Base-by-base conservation (phyloP, 768 basidiomycete species). In the Collybiopsis confluens region DNA sequence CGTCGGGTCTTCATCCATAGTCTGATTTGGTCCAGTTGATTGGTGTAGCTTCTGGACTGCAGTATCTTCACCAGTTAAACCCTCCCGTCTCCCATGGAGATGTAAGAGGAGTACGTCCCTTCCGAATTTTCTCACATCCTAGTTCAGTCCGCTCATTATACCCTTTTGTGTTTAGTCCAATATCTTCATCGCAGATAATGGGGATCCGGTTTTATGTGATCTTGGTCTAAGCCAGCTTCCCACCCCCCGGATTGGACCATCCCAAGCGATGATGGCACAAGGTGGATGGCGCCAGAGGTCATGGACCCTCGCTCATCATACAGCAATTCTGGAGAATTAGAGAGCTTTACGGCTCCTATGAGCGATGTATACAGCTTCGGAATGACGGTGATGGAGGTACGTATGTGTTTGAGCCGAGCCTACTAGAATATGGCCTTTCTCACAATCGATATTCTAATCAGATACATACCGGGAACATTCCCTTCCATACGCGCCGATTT, bases 71-170 rank as follows among this genome's bases (percentile, higher is more conserved):
- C 23, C 7, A 33, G 16, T 23, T 41, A 30, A 50, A 42, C 35
- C 56, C 56, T 40, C 52, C 50, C 16, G 18, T 54, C 23, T 21
- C 53, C 8, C 56, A 57, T 45, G 56, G 56, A 7, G 53, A 57
- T 36, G 36, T 57, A 26, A 54, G 56, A 37, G 56, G 56, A 13
- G 56, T 57, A 36, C 21, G 56, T 57, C n/a, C n/a, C n/a, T n/a
- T n/a, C n/a, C n/a, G n/a, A n/a, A n/a, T n/a, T n/a, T n/a, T n/a
- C 27, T 11, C 27, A 41, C 43, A 18, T 45, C 23, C 9, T 27
- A 26, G 44, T 15, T 2, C 10, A 33, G 30, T 18, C 4, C 3
- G 23, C 5, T 45, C n/a, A 16, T 37, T 26, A 44, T n/a, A 8
- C 18, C 23, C 10, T 36, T 35, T 18, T 42, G 38, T 2, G 26